A percentile compares a stretch with the other conserved stretches of the same genome.
Evolutionary conservation across 23 red algal species (phyloP).

Genomic region (Cyanidioschyzon merolae): DNA sequence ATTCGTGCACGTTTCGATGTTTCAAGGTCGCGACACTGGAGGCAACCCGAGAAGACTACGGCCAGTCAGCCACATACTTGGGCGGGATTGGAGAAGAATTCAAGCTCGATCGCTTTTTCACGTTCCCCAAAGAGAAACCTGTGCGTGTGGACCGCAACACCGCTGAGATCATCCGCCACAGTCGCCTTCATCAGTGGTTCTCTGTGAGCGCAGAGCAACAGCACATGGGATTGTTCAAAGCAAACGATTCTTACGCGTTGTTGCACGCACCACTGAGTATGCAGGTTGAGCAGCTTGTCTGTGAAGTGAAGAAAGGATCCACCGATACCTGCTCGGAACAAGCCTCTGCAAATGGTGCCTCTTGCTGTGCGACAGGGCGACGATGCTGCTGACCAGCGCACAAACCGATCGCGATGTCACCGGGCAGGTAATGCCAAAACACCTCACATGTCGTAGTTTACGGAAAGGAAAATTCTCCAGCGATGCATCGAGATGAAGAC

Average conservation of each 20-base stretch:
- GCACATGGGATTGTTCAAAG: slow-evolving; percentile 43
- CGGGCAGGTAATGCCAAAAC: no score
- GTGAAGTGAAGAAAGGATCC: background rate
- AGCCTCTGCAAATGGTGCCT: background rate
- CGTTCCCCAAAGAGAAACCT: slow-evolving; percentile 29
- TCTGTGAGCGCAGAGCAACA: slow-evolving; percentile 18
- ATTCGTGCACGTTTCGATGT: slow-evolving; percentile 58
- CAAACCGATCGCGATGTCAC: background rate
- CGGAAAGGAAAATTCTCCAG: no score
- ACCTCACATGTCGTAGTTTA: no score
- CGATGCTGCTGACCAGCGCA: background rate
- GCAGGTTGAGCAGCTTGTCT: background rate
- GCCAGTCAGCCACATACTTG: slow-evolving; percentile 49
- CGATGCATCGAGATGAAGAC: no score
- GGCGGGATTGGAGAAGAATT: slow-evolving; percentile 27
- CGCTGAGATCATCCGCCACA: slow-evolving; percentile 36
- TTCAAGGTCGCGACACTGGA: slow-evolving; percentile 53
- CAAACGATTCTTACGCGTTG: background rate
- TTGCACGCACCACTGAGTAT: background rate
- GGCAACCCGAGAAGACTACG: slow-evolving; percentile 53
- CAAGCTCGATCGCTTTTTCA: slow-evolving; percentile 40
- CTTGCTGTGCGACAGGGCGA: background rate
- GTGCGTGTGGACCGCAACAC: slow-evolving; percentile 62
- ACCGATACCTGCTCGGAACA: background rate
- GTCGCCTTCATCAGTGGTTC: slow-evolving; percentile 34